Base-by-base conservation (phyloP, 2,329 filamentous ascomycete species). In the Venturia oleaginea region DNA sequence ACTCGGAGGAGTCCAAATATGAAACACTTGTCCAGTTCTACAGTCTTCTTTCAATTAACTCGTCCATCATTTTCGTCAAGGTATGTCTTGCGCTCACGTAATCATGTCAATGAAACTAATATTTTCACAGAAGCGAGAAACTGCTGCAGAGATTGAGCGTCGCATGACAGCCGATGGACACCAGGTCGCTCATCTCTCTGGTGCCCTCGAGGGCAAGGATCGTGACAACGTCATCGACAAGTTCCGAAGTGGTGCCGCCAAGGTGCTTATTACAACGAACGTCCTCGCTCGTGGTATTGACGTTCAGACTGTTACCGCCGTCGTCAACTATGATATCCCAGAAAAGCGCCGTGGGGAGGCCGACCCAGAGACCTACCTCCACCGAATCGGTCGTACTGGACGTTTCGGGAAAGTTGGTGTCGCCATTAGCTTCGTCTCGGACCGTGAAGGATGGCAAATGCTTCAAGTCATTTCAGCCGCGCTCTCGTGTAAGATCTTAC, bases 241-340 rank as follows among this genome's bases (percentile, higher is more conserved):
- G 65, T 99, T 99, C 84, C 87, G 94, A 65, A 84, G 79, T 55
- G 93, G 93, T 46, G 84, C 88, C 66, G 91, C 91, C 72, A 99
- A 99, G 80, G 94, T 99, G 10, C 87, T 99, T 67, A 97, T 99
- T 72, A 95, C 94, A 1, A 99, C 94, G 70, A 99, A 99, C 72
- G 92, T 99, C 43, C 84, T 99, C 65, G 90, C 94, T 10, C 92
- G 94, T 73, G 94, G 94, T 74, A 97, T 99, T 71, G 94, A 99
- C 72, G 80, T 97, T 74, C 76, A 95, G 78, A 87, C 87, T 34
- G 94, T 99, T 17, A 96, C 92, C 11, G 94, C 99, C 88, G 94
- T 99, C 63, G 92, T 99, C 81, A 99, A 99, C 81, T 99, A 99
- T 77, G 80, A 86, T 71, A 77, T 83, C 40, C 81, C 81, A 4